A percentile compares a stretch with the other conserved stretches of the same genome.
Evolutionary conservation across 768 basidiomycete species (phyloP).

Genomic region (Trichaptum fuscoviolaceum): DNA sequence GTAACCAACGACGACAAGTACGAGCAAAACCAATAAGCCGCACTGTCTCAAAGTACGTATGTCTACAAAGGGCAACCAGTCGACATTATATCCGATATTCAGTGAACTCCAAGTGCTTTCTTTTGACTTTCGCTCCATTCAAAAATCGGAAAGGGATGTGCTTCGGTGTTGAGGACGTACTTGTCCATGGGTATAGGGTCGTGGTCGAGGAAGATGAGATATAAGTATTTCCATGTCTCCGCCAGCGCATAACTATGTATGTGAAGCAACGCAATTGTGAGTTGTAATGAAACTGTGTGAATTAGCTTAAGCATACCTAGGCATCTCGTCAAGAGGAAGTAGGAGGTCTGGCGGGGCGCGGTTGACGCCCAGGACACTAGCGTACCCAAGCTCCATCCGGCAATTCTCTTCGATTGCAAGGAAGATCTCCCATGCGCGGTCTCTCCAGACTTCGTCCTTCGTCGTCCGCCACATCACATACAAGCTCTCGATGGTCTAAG

Average conservation of each 20-base stretch:
- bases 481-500: constrained; percentile 21
- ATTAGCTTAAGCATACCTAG: constrained; percentile 51
- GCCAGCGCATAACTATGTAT: constrained; percentile 17
- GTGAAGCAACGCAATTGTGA: background rate
- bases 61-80: no score
- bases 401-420: constrained; percentile 17
- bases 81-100: background rate
- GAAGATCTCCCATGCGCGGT: constrained; percentile 22
- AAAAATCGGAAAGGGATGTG: constrained; percentile 19
- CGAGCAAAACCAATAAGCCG: no score
- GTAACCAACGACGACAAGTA: no score
- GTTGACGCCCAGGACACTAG: constrained; percentile 8
- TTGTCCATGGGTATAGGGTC: constrained; percentile 14
- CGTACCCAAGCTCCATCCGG: constrained; percentile 17
- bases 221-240: constrained; percentile 17
- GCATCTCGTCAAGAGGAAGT: constrained; percentile 48
- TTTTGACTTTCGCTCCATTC: constrained; percentile 11
- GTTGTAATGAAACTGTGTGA: background rate
- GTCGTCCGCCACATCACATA: constrained; percentile 22
- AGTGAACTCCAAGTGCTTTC: constrained; percentile 1
- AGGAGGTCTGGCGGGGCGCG: constrained; percentile 27
- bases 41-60: no score
- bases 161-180: constrained; percentile 19
- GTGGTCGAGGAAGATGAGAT: constrained; percentile 12
- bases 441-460: constrained; percentile 18